Evolutionary conservation across 805 yeast genomes (phyloP).

Genomic region (Metschnikowia amazonensis): DNA sequence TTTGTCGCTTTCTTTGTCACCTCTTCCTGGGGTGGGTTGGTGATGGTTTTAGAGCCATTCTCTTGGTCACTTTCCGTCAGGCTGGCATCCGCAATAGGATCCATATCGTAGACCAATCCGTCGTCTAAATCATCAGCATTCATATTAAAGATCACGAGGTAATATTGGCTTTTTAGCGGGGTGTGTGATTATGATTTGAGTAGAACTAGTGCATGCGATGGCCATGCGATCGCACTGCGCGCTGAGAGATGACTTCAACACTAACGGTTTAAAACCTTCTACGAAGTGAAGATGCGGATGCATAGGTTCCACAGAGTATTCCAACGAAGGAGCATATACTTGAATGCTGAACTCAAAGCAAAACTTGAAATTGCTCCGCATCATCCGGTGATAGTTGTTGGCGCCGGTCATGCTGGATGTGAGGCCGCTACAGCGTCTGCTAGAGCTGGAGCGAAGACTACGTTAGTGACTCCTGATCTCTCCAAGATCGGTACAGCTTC

Average conservation of each 20-base stretch:
- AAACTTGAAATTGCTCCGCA: slow-evolving; percentile 27
- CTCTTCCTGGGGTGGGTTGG: neutral
- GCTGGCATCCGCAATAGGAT: slow-evolving; percentile 21
- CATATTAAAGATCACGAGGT: slow-evolving; percentile 2
- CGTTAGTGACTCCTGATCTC: slow-evolving; percentile 72
- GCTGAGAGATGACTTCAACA: slow-evolving; percentile 1
- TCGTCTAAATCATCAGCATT: slow-evolving; percentile 72
- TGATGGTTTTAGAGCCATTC: slow-evolving; percentile 5
- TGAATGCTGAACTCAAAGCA: slow-evolving; percentile 35
- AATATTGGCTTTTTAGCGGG: neutral
- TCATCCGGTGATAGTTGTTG: slow-evolving; percentile 79
- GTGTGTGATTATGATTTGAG: neutral
- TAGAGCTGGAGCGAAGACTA: slow-evolving; percentile 67
- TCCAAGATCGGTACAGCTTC: slow-evolving; percentile 88
- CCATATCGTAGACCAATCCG: slow-evolving; percentile 61
- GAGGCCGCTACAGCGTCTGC: slow-evolving; percentile 96
- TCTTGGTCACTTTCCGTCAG: slow-evolving; percentile 12
- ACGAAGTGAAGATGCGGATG: neutral
- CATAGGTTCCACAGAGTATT: neutral
- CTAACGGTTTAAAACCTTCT: neutral
- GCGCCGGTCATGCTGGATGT: slow-evolving; percentile 99
- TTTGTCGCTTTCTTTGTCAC: slow-evolving; percentile 10
- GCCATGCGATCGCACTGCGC: slow-evolving; percentile 2
- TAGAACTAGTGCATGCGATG: neutral
- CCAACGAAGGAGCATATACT: slow-evolving; percentile 18